These are phyloP conservation scores for Gossypium turneri DNA, from an alignment of 345 rosid species.

Conservation along the genomic window DNA sequence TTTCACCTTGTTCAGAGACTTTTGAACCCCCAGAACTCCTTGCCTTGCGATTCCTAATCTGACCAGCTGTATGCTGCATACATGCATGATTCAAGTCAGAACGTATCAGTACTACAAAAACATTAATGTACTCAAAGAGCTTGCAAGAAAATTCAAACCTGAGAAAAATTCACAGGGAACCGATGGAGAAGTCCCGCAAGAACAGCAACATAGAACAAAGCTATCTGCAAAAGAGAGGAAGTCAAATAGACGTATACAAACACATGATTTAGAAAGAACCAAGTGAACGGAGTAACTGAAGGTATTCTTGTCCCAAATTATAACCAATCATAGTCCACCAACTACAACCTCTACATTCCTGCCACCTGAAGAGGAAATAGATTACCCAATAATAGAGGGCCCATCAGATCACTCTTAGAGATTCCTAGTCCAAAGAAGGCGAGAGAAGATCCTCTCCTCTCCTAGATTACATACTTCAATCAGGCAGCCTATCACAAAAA, in stretches of 20 bases:
- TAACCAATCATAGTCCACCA: neutral
- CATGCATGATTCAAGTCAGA: slow-evolving; percentile 18
- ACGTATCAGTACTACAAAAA: slow-evolving; percentile 12
- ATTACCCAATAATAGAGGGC: neutral
- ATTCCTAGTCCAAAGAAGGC: neutral
- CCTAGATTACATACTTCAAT: neutral
- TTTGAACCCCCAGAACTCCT: slow-evolving; percentile 60
- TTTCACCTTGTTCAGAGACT: slow-evolving; percentile 66
- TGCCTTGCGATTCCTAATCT: slow-evolving; percentile 66
- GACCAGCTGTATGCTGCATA: slow-evolving; percentile 70
- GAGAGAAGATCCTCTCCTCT: neutral
- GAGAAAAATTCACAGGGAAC: slow-evolving; percentile 75
- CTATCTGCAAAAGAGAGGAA: slow-evolving; percentile 52
- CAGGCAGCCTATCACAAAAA: neutral
- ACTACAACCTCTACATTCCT: neutral
- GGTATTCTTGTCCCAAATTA: neutral
- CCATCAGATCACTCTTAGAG: neutral
- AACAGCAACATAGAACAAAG: slow-evolving; percentile 68
- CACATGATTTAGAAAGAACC: neutral
- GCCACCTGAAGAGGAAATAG: neutral
- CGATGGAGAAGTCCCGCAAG: slow-evolving; percentile 78
- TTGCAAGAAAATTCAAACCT: slow-evolving; percentile 35
- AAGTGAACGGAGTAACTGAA: neutral
- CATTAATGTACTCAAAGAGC: slow-evolving; percentile 3
- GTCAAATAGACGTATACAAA: neutral